A percentile compares a stretch with the other conserved stretches of the same genome.
phyloP scores from a whole-genome alignment of 1,284 basidiomycete genomes.

The Paramarasmius palmivorus region DNA sequence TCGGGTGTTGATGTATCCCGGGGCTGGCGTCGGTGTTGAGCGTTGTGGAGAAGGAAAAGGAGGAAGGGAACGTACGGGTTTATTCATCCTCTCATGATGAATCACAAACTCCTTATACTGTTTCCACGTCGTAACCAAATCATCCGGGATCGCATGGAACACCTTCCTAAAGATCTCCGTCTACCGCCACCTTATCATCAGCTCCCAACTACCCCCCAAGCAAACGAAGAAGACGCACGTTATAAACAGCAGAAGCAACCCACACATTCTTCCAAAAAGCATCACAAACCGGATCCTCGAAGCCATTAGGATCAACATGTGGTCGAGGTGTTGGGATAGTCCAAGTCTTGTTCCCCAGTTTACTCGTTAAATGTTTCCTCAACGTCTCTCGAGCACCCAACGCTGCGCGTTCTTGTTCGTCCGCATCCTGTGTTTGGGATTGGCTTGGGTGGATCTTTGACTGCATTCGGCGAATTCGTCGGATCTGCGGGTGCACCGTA shows the following conservation, averaged over 20 bases:
- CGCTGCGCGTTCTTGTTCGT: slow-evolving; percentile 53
- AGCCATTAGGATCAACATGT: slow-evolving; percentile 71
- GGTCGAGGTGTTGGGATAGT: slow-evolving; percentile 69
- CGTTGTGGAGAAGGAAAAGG: not conserved
- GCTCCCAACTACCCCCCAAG: slow-evolving; percentile 4
- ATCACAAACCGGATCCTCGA: slow-evolving; percentile 87
- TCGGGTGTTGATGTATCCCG: slow-evolving; percentile 45
- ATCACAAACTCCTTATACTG: slow-evolving; percentile 86
- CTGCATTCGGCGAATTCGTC: slow-evolving; percentile 36
- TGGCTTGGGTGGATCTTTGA: slow-evolving; percentile 48
- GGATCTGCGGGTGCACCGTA: slow-evolving; percentile 60
- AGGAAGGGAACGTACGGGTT: slow-evolving; percentile 46
- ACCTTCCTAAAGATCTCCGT: slow-evolving; percentile 94
- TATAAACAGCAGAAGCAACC: slow-evolving; percentile 82
- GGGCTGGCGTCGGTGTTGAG: slow-evolving; percentile 33
- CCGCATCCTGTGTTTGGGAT: slow-evolving; percentile 44
- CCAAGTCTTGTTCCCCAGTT: slow-evolving; percentile 56
- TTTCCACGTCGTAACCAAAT: slow-evolving; percentile 91
- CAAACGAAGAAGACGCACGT: slow-evolving; percentile 51
- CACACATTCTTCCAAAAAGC: slow-evolving; percentile 89
- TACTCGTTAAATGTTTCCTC: slow-evolving; percentile 57
- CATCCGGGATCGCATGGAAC: slow-evolving; percentile 90
- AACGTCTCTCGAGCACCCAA: slow-evolving; percentile 50
- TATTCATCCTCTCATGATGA: slow-evolving; percentile 76
- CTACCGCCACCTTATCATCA: slow-evolving; percentile 39